These are phyloP conservation scores for Triticum timopheevii DNA, from an alignment of 176 grass and related monocot species.

Conservation along the genomic window DNA sequence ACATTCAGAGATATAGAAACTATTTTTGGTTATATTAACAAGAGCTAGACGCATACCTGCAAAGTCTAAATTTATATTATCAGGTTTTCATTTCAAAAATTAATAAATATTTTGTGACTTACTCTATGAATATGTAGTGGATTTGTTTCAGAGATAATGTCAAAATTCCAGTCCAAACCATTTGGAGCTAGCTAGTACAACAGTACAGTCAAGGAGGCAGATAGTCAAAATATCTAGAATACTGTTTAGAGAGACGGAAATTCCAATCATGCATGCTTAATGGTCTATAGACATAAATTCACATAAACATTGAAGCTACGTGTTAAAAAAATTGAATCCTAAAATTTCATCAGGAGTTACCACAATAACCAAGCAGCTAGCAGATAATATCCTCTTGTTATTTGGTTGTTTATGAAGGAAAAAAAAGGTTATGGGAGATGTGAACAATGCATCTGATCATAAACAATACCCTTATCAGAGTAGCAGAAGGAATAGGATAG, in stretches of 20 bases:
- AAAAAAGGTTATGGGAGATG: background rate
- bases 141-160: too few relatives aligned
- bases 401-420: conserved; percentile 1
- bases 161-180: background rate
- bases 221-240: background rate
- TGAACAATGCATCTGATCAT: background rate
- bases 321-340: background rate
- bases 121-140: background rate
- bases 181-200: background rate
- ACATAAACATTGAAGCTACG: background rate
- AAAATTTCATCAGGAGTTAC: background rate
- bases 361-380: background rate
- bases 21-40: background rate
- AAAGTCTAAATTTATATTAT: background rate
- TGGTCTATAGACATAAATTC: background rate
- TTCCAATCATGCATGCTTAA: background rate
- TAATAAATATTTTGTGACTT: background rate
- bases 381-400: background rate
- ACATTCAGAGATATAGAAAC: background rate
- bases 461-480: background rate
- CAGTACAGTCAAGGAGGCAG: background rate
- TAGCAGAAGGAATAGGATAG: conserved; percentile 4
- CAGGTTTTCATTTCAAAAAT: background rate
- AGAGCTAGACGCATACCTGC: background rate
- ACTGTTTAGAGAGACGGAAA: background rate